These are phyloP conservation scores for Helotiales sp. DNA, from an alignment of 2,329 filamentous ascomycete genomes.

Conservation along the genomic window DNA sequence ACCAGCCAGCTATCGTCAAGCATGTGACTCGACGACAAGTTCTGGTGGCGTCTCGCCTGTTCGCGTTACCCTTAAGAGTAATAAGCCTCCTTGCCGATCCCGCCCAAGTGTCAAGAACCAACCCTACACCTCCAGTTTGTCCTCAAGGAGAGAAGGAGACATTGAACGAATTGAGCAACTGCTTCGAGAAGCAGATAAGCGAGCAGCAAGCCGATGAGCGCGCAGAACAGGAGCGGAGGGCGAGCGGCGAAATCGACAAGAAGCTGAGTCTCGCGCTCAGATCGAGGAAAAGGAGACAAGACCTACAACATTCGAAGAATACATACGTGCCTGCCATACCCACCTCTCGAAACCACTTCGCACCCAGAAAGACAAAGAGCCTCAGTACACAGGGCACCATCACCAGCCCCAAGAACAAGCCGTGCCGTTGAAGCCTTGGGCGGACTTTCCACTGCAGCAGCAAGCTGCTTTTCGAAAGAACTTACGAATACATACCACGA, in stretches of 20 bases:
- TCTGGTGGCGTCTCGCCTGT: too few species aligned
- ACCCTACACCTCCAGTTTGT: too few species aligned
- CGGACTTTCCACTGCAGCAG: slow-evolving; percentile 29
- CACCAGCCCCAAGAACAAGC: slow-evolving; percentile 34
- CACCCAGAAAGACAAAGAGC: slow-evolving; percentile 36
- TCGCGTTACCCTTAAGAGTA: too few species aligned
- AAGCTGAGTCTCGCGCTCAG: too few species aligned
- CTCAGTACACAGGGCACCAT: slow-evolving; percentile 36
- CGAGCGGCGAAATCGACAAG: slow-evolving; percentile 26
- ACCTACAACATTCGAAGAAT: slow-evolving; percentile 33
- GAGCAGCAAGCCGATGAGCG: slow-evolving; percentile 12
- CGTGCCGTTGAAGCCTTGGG: slow-evolving; percentile 34
- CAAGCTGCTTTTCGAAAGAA: slow-evolving; percentile 31
- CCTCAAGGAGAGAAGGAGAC: too few species aligned
- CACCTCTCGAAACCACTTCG: slow-evolving; percentile 33
- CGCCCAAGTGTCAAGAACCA: too few species aligned
- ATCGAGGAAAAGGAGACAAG: slow-evolving; percentile 30
- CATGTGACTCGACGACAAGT: too few species aligned
- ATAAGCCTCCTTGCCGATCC: too few species aligned
- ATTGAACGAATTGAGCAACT: too few species aligned
- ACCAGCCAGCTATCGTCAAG: too few species aligned
- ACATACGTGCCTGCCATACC: slow-evolving; percentile 31
- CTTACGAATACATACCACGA: too few species aligned
- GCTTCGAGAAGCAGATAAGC: too few species aligned
- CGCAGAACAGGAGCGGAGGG: slow-evolving; percentile 26